These are phyloP conservation scores for Smittium mucronatum DNA, from an alignment of 371 early-diverging fungal genomes.

Conservation along the genomic window DNA sequence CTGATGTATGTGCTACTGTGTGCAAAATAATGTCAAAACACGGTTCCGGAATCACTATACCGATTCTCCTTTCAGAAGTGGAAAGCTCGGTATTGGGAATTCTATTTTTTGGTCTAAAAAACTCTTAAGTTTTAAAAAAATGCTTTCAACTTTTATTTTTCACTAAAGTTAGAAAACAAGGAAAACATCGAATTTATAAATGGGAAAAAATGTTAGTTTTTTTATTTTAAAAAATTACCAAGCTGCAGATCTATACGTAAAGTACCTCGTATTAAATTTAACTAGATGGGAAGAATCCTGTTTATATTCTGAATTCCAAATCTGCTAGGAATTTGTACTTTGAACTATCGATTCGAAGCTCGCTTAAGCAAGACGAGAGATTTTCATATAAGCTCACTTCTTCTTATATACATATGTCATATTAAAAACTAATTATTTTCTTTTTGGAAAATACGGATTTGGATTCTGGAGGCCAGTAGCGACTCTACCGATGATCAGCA, in stretches of 20 bases:
- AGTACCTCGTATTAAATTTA: too few relatives aligned
- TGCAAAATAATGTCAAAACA: slow-evolving; percentile 7
- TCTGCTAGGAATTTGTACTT: background rate
- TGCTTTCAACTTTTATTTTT: background rate
- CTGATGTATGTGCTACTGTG: slow-evolving; percentile 3
- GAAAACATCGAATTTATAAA: background rate
- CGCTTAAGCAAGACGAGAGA: background rate
- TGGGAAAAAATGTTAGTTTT: background rate
- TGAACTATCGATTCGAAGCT: background rate
- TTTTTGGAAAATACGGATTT: slow-evolving; percentile 2
- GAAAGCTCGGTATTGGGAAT: background rate
- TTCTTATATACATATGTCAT: too few relatives aligned
- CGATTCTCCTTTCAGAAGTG: slow-evolving; percentile 3
- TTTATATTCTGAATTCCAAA: background rate
- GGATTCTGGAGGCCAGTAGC: background rate
- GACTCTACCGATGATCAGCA: background rate
- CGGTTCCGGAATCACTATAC: slow-evolving; percentile 9
- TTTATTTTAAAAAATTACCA: too few relatives aligned
- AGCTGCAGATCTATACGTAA: too few relatives aligned
- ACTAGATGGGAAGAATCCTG: background rate
- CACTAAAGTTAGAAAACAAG: background rate
- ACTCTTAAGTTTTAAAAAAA: too few relatives aligned
- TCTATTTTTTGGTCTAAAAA: background rate
- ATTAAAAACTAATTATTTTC: background rate
- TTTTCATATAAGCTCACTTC: background rate